Percentiles rank a stretch among this genome's conserved stretches.
phyloP scores from a whole-genome alignment of 352 stramenopile species.

The Aphanomyces stellatus region DNA sequence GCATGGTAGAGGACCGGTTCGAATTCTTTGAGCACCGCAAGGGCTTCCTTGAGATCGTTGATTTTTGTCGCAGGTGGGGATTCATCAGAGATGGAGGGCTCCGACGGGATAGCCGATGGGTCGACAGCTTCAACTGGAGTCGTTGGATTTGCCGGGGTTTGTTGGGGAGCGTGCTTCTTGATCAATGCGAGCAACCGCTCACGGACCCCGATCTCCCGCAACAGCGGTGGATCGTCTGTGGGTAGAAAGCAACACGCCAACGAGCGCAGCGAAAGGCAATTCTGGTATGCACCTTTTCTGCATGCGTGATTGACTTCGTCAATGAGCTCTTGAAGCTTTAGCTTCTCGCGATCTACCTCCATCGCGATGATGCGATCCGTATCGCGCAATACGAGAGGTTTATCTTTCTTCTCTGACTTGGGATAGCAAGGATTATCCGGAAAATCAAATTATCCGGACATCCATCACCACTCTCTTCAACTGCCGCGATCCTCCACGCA shows the following conservation, averaged over 20 bases:
- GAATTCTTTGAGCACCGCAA: slow-evolving; percentile 1
- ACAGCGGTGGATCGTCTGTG: not conserved
- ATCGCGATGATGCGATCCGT: not conserved
- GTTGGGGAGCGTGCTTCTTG: not conserved
- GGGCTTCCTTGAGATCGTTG: slow-evolving; percentile 5
- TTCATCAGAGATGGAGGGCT: too few species aligned
- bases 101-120: not conserved
- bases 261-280: not conserved
- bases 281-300: not conserved
- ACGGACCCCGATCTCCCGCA: not conserved
- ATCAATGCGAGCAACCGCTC: not conserved
- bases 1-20: slow-evolving; percentile 17
- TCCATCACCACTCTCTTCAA: too few species aligned
- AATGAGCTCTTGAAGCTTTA: slow-evolving; percentile 11
- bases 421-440: not conserved
- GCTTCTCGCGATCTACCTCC: slow-evolving; percentile 5
- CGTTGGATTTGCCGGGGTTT: not conserved
- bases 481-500: too few species aligned
- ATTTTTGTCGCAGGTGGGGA: not conserved
- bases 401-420: slow-evolving; percentile 6
- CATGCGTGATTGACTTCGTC: slow-evolving; percentile 1
- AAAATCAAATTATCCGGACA: not conserved
- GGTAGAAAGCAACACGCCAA: slow-evolving; percentile 8
- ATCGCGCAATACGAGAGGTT: not conserved
- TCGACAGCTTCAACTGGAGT: not conserved